Base-by-base conservation (phyloP, 2,329 filamentous ascomycete species). In the Periconia digitata region DNA sequence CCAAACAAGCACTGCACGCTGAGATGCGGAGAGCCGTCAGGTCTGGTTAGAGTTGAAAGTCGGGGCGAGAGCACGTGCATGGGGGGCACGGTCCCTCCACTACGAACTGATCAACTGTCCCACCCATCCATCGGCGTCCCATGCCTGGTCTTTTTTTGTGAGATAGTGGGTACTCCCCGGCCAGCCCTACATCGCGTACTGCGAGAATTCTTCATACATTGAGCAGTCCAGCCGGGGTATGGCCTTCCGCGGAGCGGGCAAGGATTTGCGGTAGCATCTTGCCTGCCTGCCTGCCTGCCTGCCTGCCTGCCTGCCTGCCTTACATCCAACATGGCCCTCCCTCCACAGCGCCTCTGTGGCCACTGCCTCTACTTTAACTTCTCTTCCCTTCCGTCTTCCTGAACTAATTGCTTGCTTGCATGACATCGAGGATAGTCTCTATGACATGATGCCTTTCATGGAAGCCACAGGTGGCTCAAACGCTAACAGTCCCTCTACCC, bases 391-490 rank as follows among this genome's bases (percentile, higher is more conserved):
- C 23, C 27, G 39, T 39, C 35, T 35, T 37, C 44, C 37, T 16
- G n/a, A n/a, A 38, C n/a, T n/a, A n/a, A 22, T 21, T 39, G n/a
- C 7, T 18, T 36, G 16, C 32, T 43, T n/a, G 12, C 34, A n/a
- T 12, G 27, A 15, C 8, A 32, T 13, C 8, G 27, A 32, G 13
- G 16, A 17, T 23, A 34, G 27, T 38, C 47, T 43, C 24, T 21
- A 15, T 43, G 56, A 27, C 6, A 70, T 67, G 65, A 50, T 60
- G 40, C 64, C 63, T 21, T 68, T 59, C 44, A 49, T 68, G 32
- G 66, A 59, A 50, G 39, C 52, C 18, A 43, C 16, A 16, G 52
- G 48, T 32, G 39, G 48, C n/a, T 29, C 22, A 23, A 56, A 58
- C 41, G 58, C 48, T n/a, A n/a, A n/a, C n/a, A 32, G 27, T 32